These are phyloP conservation scores for Trichosporon inkin DNA, from an alignment of 1,284 basidiomycete species.

Conservation along the genomic window DNA sequence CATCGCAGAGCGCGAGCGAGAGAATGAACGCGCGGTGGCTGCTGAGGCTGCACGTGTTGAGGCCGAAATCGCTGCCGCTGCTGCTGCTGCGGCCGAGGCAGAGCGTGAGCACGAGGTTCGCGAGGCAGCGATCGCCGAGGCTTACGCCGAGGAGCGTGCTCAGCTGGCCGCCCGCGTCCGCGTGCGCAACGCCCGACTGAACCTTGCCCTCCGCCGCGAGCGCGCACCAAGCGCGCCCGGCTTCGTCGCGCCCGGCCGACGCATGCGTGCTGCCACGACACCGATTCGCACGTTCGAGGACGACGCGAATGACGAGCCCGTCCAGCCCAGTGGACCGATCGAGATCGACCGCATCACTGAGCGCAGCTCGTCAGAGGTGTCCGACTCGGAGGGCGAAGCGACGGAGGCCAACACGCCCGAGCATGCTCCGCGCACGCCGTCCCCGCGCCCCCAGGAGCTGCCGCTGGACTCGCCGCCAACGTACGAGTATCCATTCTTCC, in stretches of 20 bases:
- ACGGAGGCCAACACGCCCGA: not conserved
- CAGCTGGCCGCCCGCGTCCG: not conserved
- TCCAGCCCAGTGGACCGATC: not conserved
- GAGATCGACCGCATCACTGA: not conserved
- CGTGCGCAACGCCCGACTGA: not conserved
- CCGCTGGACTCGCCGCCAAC: slow-evolving; percentile 10
- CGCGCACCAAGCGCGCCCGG: not conserved
- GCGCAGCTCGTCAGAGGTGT: not conserved
- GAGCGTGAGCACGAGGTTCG: not conserved
- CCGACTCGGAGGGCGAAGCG: not conserved
- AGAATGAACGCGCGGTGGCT: not conserved
- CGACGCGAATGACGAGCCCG: not conserved
- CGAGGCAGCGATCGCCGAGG: not conserved
- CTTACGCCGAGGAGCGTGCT: not conserved
- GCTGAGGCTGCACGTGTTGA: slow-evolving; percentile 11
- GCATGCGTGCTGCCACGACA: not conserved
- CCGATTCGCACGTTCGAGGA: not conserved
- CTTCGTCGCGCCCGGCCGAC: not conserved
- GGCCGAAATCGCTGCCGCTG: not conserved
- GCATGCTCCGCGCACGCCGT: not conserved
- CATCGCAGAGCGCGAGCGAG: not conserved
- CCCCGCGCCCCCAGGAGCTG: not conserved
- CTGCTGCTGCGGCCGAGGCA: not conserved
- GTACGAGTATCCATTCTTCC: slow-evolving; percentile 20
- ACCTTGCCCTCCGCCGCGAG: not conserved